These are phyloP conservation scores for Aspergillus sclerotiicarbonarius DNA, from an alignment of 495 filamentous ascomycete species.

Conservation along the genomic window DNA sequence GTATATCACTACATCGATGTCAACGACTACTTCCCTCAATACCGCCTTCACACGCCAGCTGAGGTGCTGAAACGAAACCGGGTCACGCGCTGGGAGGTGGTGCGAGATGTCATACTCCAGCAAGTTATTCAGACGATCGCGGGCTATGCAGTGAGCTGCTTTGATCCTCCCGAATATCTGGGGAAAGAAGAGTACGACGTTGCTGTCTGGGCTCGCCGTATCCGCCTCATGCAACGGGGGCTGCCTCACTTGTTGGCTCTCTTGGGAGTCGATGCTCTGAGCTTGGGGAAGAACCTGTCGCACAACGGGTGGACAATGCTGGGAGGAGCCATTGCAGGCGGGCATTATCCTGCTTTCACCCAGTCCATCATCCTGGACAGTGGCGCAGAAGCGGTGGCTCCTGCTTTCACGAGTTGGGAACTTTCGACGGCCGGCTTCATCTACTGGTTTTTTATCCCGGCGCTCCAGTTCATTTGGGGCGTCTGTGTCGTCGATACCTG, in stretches of 20 bases:
- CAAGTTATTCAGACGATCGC: conserved; percentile 81
- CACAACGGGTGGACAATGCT: conserved; percentile 57
- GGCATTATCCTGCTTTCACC: conserved; percentile 59
- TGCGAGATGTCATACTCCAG: conserved; percentile 83
- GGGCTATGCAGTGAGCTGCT: conserved; percentile 57
- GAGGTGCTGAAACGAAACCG: conserved; percentile 85
- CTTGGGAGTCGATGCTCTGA: conserved; percentile 41
- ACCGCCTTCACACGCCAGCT: conserved; percentile 88
- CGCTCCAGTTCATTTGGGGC: conserved; percentile 68
- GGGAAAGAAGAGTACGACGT: conserved; percentile 83
- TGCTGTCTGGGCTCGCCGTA: conserved; percentile 72
- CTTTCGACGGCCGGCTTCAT: conserved; percentile 66
- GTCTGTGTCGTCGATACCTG: conserved; percentile 82
- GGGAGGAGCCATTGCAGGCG: conserved; percentile 68
- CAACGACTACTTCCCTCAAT: conserved; percentile 77
- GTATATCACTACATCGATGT: conserved; percentile 84
- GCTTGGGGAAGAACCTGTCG: conserved; percentile 36
- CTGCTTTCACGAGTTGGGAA: conserved; percentile 64
- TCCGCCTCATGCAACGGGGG: conserved; percentile 67
- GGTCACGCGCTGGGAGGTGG: conserved; percentile 75
- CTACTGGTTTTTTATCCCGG: conserved; percentile 77
- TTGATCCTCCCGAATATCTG: conserved; percentile 61
- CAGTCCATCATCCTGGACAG: conserved; percentile 35
- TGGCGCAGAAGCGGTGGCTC: conserved; percentile 32
- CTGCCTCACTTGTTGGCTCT: conserved; percentile 57